Evolutionary conservation across 306 rosid species (phyloP).

Genomic region (Pachyrhizus erosus): DNA sequence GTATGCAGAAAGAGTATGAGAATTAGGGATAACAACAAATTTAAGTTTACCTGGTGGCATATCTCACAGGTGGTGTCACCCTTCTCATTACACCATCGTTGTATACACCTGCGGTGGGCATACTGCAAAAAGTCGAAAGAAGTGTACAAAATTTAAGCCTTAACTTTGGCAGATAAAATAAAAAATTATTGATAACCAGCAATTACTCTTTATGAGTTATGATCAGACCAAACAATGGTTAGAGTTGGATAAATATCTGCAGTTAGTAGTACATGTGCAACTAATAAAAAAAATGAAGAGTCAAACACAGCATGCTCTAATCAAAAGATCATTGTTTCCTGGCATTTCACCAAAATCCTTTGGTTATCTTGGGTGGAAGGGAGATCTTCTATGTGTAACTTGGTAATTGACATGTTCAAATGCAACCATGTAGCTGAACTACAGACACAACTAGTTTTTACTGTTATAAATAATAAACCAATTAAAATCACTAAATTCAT

Average conservation of each 20-base stretch:
- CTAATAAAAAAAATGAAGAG: slow-evolving; percentile 14
- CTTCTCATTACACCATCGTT: slow-evolving; percentile 96
- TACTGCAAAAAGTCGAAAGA: slow-evolving; percentile 64
- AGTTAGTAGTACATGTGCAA: not conserved
- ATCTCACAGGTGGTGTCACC: slow-evolving; percentile 94
- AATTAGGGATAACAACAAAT: slow-evolving; percentile 1
- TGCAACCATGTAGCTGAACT: slow-evolving; percentile 12
- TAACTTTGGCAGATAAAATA: slow-evolving; percentile 23
- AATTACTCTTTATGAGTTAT: not conserved
- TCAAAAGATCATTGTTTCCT: slow-evolving; percentile 20
- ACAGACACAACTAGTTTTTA: not conserved
- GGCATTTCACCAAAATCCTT: slow-evolving; percentile 29
- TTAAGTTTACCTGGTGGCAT: slow-evolving; percentile 83
- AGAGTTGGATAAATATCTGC: not conserved
- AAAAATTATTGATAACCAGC: slow-evolving; percentile 12
- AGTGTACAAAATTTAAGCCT: slow-evolving; percentile 14
- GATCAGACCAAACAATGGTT: slow-evolving; percentile 12
- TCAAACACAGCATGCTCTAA: not conserved
- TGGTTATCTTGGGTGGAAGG: not conserved
- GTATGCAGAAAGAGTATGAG: slow-evolving; percentile 1
- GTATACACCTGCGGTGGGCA: slow-evolving; percentile 92
- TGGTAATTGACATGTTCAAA: not conserved
- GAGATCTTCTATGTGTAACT: not conserved
- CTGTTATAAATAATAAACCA: not conserved
- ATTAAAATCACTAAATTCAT: not conserved